Evolutionary conservation across 1,284 basidiomycete species (phyloP).

Genomic region (Agroathelia rolfsii): DNA sequence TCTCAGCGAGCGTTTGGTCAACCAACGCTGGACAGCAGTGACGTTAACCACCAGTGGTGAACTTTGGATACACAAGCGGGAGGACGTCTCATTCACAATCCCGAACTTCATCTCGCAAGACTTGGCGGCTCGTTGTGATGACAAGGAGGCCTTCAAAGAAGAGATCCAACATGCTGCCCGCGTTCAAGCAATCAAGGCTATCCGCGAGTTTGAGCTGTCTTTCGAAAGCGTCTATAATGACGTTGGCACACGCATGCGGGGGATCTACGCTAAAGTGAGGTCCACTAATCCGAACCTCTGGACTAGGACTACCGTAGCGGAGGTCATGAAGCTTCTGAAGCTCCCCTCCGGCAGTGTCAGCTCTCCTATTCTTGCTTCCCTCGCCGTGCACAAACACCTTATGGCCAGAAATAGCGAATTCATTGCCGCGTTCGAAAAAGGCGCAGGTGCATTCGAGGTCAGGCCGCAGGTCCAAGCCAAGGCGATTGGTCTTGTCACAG

Average conservation of each 20-base stretch:
- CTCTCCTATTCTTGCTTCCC: slow-evolving; percentile 29
- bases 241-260: slow-evolving; percentile 19
- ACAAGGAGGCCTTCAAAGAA: slow-evolving; percentile 17
- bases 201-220: slow-evolving; percentile 39
- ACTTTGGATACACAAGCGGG: slow-evolving; percentile 31
- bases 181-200: slow-evolving; percentile 41
- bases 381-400: slow-evolving; percentile 70
- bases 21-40: slow-evolving; percentile 27
- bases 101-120: slow-evolving; percentile 40
- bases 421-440: slow-evolving; percentile 41
- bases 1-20: slow-evolving; percentile 27
- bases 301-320: slow-evolving; percentile 35
- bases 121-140: slow-evolving; percentile 40
- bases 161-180: slow-evolving; percentile 41
- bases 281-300: slow-evolving; percentile 40
- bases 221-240: slow-evolving; percentile 31
- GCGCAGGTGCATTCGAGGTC: slow-evolving; percentile 54
- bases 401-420: slow-evolving; percentile 61
- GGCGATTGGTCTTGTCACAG: slow-evolving; percentile 41
- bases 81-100: slow-evolving; percentile 49
- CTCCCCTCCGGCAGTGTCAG: slow-evolving; percentile 16
- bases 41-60: slow-evolving; percentile 41
- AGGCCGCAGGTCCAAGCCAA: slow-evolving; percentile 56
- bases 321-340: slow-evolving; percentile 38
- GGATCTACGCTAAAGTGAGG: slow-evolving; percentile 37